Conservation (phyloP, 2,329 filamentous ascomycete species). For the Ophiostoma perfectum region DNA sequence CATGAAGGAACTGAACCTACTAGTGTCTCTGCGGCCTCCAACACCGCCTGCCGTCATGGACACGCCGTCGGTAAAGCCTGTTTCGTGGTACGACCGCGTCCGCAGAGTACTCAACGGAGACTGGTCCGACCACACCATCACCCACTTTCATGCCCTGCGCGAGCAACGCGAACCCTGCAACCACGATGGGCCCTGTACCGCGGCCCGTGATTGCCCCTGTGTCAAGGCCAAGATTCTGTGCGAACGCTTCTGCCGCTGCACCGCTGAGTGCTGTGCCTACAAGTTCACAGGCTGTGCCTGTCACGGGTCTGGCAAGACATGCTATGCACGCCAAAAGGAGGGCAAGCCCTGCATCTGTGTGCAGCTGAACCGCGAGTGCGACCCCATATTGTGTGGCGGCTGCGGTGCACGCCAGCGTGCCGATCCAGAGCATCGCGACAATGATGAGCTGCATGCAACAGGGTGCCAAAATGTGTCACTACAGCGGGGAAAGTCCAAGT, state of each 20-base stretch:
- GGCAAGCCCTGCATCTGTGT: constrained; percentile 62
- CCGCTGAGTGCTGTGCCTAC: constrained; percentile 52
- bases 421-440: constrained; percentile 60
- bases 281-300: constrained; percentile 66
- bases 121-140: constrained; percentile 51
- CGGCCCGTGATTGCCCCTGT: constrained; percentile 55
- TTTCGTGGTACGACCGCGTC: constrained; percentile 52
- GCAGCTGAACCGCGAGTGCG: constrained; percentile 70
- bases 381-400: constrained; percentile 64
- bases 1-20: constrained; percentile 38
- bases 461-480: constrained; percentile 69
- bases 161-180: constrained; percentile 60
- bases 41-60: constrained; percentile 27
- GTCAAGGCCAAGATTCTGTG: constrained; percentile 58
- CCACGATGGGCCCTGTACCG: constrained; percentile 63
- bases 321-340: constrained; percentile 51
- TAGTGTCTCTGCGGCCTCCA: constrained; percentile 31
- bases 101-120: constrained; percentile 50
- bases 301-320: constrained; percentile 52
- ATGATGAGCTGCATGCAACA: constrained; percentile 49
- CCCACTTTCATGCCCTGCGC: constrained; percentile 51
- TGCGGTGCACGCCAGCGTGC: constrained; percentile 66
- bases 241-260: constrained; percentile 66
- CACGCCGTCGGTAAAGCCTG: constrained; percentile 39
- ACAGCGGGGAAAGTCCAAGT: constrained; percentile 61